phyloP scores from a whole-genome alignment of 2,329 filamentous ascomycete species.

The Mariannaea elegans region DNA sequence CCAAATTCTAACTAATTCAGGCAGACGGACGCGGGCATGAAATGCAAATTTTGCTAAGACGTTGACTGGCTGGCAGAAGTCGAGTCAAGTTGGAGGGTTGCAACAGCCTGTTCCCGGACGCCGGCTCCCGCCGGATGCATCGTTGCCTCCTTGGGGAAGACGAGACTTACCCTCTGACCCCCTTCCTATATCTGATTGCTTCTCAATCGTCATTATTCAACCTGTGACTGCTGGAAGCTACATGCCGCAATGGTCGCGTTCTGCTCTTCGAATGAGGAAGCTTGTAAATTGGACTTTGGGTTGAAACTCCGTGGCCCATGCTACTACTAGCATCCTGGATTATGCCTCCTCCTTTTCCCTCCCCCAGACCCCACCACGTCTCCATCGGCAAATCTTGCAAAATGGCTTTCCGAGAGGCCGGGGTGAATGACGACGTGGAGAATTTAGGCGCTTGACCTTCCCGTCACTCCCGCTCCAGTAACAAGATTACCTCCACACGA shows the following conservation, averaged over 20 bases:
- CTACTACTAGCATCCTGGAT: too few species aligned
- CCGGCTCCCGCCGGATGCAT: conserved; percentile 13
- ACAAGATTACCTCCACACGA: conserved; percentile 1
- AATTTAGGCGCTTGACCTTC: conserved; percentile 3
- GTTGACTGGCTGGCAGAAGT: too few species aligned
- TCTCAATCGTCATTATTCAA: too few species aligned
- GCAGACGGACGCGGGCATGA: too few species aligned
- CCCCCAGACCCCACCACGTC: conserved; percentile 1
- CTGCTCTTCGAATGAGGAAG: too few species aligned
- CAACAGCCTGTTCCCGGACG: not conserved
- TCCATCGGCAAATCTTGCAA: not conserved
- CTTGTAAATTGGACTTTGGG: too few species aligned
- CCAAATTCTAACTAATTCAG: too few species aligned
- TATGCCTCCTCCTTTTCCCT: not conserved
- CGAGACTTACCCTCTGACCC: not conserved
- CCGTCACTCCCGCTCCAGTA: conserved; percentile 15
- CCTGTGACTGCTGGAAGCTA: too few species aligned
- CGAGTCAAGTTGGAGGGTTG: conserved; percentile 9
- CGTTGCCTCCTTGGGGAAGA: not conserved
- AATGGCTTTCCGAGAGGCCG: not conserved
- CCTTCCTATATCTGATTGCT: not conserved
- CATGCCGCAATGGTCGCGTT: too few species aligned
- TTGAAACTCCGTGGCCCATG: too few species aligned
- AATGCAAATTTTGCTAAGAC: too few species aligned
- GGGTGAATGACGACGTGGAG: not conserved